Percentiles rank a stretch among this genome's conserved stretches.
phyloP scores from a whole-genome alignment of 192 early-diverging fungal genomes.

The Dispira simplex region DNA sequence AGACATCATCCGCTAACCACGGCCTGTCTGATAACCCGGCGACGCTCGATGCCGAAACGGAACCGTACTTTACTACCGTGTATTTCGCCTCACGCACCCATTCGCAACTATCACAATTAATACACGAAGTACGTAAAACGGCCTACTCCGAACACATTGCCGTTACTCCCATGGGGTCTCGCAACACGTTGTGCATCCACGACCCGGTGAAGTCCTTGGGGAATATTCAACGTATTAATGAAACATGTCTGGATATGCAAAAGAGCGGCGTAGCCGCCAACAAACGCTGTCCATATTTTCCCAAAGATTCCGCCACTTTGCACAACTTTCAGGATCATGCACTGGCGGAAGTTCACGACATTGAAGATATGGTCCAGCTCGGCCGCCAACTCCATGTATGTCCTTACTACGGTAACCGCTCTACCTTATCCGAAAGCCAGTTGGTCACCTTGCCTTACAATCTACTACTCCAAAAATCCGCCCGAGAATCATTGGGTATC shows the following conservation, averaged over 20 bases:
- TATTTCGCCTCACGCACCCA: conserved; percentile 69
- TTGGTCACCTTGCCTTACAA: conserved; percentile 85
- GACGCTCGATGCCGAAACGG: background rate
- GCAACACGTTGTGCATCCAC: conserved; percentile 75
- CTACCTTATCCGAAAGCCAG: conserved; percentile 34
- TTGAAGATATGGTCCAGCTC: conserved; percentile 64
- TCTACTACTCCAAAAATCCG: conserved; percentile 53
- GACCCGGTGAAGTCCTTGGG: conserved; percentile 30
- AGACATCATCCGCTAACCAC: conserved; percentile 23
- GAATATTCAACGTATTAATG: conserved; percentile 43
- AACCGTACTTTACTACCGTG: background rate
- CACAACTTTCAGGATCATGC: conserved; percentile 41
- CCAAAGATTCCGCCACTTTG: conserved; percentile 29
- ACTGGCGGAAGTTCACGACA: conserved; percentile 41
- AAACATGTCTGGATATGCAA: conserved; percentile 74
- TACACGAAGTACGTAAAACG: conserved; percentile 73
- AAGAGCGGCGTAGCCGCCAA: conserved; percentile 21
- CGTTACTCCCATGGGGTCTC: conserved; percentile 60
- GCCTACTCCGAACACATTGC: conserved; percentile 37
- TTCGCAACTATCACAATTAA: conserved; percentile 83
- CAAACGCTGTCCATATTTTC: conserved; percentile 32
- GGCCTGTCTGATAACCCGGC: background rate
- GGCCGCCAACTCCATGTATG: conserved; percentile 44
- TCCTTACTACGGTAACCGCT: conserved; percentile 73
- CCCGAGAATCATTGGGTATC: conserved; percentile 61